Evolutionary conservation across 2,329 filamentous ascomycete genomes (phyloP), one percentile per base, ranked within the genome.

Genomic region (Cladosporium sp.): DNA sequence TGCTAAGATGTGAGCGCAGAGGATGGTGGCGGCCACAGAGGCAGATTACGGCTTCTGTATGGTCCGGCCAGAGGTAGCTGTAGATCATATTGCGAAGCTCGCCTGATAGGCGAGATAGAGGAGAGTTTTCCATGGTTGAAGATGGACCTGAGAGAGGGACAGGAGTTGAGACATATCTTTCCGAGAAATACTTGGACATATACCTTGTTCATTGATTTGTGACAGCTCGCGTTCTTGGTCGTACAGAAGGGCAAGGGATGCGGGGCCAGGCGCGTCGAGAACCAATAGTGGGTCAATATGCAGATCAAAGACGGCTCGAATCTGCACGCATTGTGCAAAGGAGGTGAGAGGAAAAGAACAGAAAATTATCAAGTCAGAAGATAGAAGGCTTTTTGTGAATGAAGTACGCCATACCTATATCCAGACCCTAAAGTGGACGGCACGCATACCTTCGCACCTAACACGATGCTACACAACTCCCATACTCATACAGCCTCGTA

Each of bases 31-130:
- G 39, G 39, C 39, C 39, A 21, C 39, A 46, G 8, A 46, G 39
- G n/a, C 39, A 46, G 21, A 46, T 46, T 3, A 46, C n/a, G 11
- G 39, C 39, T 46, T 43, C 39, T 8, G 39, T n/a, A 5, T 11
- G 18, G 39, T 43, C 39, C 2, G 18, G 18, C 39, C 39, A 43
- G 6, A 43, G 39, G n/a, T 34, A 23, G 16, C n/a, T 25, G 30
- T 57, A 57, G 32, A 57, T 34, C 16, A 21, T 34, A 30, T 57
- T 57, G 53, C 53, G 53, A 18, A 57, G 53, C 30, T 57, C 53
- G 13, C 28, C 8, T 21, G 53, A 25, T 32, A 57, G 53, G 28
- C 32, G 28, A 3, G 13, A 36, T 6, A 57, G n/a, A 3, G 53
- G 53, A 6, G 30, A 57, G 14, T 53, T 25, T 6, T 36, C 32